These are phyloP conservation scores for Komagataella ulmi DNA, from an alignment of 805 yeast genomes.

Conservation along the genomic window DNA sequence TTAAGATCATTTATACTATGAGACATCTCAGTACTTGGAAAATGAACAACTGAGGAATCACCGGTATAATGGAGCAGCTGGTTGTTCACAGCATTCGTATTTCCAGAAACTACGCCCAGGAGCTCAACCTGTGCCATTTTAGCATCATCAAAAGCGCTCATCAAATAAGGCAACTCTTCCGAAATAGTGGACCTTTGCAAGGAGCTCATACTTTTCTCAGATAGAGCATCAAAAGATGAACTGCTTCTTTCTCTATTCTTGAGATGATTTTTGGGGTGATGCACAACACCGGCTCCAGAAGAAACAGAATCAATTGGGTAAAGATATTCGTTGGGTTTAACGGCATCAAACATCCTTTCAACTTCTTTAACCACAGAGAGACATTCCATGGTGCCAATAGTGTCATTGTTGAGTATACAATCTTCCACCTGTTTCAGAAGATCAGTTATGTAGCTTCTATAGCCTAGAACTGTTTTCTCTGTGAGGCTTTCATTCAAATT, in stretches of 20 bases:
- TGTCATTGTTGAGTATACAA: conserved; percentile 39
- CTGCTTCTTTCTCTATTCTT: neutral
- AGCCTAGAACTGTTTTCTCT: conserved; percentile 30
- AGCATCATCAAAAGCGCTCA: conserved; percentile 56
- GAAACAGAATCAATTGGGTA: neutral
- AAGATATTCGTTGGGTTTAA: conserved; percentile 11
- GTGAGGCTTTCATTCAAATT: conserved; percentile 17
- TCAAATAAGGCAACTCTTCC: conserved; percentile 52
- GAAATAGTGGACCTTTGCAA: conserved; percentile 39
- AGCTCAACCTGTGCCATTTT: conserved; percentile 42
- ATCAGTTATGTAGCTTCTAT: conserved; percentile 45
- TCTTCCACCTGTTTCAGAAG: conserved; percentile 43
- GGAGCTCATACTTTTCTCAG: conserved; percentile 13
- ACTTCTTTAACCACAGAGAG: conserved; percentile 54
- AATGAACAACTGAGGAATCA: neutral
- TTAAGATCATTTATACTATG: neutral
- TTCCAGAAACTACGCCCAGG: conserved; percentile 3
- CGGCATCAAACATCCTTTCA: conserved; percentile 59
- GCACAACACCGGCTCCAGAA: neutral
- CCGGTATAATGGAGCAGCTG: neutral
- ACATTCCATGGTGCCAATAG: conserved; percentile 50
- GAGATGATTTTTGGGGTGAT: neutral
- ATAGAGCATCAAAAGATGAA: conserved; percentile 8
- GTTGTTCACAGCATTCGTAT: neutral
- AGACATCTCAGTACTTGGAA: neutral